Base-by-base conservation (phyloP, 345 rosid species). In the Rhizophora apiculata region DNA sequence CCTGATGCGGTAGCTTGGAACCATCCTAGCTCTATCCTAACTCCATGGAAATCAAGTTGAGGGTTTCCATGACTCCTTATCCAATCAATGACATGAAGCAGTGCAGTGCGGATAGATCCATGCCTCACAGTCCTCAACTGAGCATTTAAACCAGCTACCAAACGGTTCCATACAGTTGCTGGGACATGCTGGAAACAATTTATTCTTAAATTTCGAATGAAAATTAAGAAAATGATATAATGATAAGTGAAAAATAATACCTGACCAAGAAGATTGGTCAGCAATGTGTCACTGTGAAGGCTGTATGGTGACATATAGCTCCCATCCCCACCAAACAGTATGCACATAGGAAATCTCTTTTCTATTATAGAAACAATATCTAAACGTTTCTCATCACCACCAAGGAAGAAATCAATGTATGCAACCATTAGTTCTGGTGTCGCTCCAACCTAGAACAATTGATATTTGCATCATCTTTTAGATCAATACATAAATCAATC, bases 1-100 rank as follows among this genome's bases (percentile, higher is more conserved):
- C 97, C 97, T 68, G 97, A 95, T 72, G 99, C 95, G 73, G 97
- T 89, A 49, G 96, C 93, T 81, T 95, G 99, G 82, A 95, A 95
- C 99, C 99, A 95, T 60, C 97, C 97, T 26, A 90, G 84, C 80
- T 88, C 96, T 72, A 90, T 75, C 85, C 87, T 85, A 62, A 88
- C 96, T 37, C 95, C 90, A 63, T 91, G 98, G 68, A 94, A 89
- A 71, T 90, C 96, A 70, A 95, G 90, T 72, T 92, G 97, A 59
- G 96, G 92, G 74, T 88, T 95, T 72, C 88, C 96, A 79, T 95
- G 97, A 79, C 92, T 95, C 43, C 70, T 82, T 70, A 92, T 79
- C 97, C 99, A 95, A 77, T 85, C 76, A 78, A 95, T 82, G 39
- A 92, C 89, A 65, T 92, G 96, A 78, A 87, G 72, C 63, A 94